Evolutionary conservation across 345 rosid species (phyloP).

Genomic region (Ailanthus altissimus): DNA sequence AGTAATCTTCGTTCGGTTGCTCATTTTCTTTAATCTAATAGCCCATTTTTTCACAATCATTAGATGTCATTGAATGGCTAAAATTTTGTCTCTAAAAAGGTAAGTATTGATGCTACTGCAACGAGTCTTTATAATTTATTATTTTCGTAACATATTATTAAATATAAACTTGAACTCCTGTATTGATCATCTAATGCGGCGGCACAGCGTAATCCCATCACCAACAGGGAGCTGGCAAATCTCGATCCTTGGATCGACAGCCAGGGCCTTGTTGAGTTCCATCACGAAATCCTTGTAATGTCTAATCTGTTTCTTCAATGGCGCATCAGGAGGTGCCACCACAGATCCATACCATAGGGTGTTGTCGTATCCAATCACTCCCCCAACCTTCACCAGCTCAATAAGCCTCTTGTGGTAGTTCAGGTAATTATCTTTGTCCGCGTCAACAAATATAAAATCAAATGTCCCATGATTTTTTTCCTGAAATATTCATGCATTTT

Average conservation of each 20-base stretch:
- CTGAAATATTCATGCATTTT: conserved; percentile 3
- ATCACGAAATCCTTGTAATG: conserved; percentile 71
- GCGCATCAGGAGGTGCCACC: conserved; percentile 62
- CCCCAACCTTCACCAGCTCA: conserved; percentile 47
- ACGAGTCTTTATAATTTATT: no score
- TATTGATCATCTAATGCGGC: conserved; percentile 35
- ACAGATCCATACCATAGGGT: conserved; percentile 76
- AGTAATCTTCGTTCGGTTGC: no score
- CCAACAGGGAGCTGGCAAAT: conserved; percentile 92
- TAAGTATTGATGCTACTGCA: no score
- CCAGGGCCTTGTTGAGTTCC: conserved; percentile 91
- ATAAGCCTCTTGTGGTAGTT: conserved; percentile 36
- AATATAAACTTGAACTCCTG: no score
- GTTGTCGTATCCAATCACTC: conserved; percentile 81
- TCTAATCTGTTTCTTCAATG: conserved; percentile 64
- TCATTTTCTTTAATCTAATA: no score
- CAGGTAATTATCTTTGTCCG: conserved; percentile 43
- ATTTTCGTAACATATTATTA: no score
- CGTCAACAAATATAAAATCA: conserved; percentile 53
- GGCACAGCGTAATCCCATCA: conserved; percentile 96
- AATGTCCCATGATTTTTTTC: conserved; percentile 22
- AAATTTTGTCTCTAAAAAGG: no score
- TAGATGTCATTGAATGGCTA: no score
- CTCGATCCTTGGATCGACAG: conserved; percentile 93
- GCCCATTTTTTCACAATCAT: no score